Evolutionary conservation across 345 rosid species (phyloP).

Genomic region (Firmiana major): DNA sequence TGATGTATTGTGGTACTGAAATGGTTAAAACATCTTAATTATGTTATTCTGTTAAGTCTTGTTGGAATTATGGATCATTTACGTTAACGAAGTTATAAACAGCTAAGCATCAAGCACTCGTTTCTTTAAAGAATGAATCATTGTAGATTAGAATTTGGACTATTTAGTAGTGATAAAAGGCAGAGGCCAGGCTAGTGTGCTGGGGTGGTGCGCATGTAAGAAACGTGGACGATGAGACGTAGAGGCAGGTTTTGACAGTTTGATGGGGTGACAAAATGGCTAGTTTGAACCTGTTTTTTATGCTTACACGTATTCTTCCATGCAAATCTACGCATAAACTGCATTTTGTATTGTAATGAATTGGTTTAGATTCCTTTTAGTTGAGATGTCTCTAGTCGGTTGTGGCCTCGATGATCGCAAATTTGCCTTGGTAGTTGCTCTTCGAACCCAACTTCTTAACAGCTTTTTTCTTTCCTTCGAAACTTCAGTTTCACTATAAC

Average conservation of each 20-base stretch:
- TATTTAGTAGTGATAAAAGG: no score
- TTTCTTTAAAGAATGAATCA: no score
- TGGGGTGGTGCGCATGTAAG: neutral
- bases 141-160: no score
- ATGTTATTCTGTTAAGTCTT: no score
- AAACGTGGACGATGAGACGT: neutral
- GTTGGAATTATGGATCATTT: no score
- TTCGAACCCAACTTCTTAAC: no score
- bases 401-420: no score
- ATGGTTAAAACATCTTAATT: neutral
- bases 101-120: no score
- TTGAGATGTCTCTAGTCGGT: neutral
- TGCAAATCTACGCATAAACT: neutral
- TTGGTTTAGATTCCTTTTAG: neutral
- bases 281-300: neutral
- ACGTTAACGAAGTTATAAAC: no score
- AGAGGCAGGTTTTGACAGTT: neutral
- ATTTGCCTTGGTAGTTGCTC: neutral
- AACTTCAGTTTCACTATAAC: no score
- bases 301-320: neutral
- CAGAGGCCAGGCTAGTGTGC: no score
- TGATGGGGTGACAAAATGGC: neutral
- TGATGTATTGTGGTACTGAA: neutral
- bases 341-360: neutral
- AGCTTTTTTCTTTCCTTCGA: no score